These are phyloP conservation scores for Agroathelia rolfsii DNA, from an alignment of 1,284 basidiomycete species.

Conservation along the genomic window DNA sequence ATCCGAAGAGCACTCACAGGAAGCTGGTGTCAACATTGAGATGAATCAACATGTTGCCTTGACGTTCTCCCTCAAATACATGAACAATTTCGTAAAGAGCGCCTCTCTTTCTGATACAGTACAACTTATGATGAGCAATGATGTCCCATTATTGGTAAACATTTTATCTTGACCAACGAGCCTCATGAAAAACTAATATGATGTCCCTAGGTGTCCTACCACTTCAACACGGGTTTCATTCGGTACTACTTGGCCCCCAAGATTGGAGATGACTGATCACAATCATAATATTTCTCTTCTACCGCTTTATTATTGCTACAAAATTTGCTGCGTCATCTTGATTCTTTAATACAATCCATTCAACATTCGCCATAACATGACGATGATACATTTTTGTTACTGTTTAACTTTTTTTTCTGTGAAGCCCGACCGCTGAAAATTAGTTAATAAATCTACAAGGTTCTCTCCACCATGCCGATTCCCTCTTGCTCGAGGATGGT, in stretches of 20 bases:
- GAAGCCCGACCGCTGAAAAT: too few species aligned
- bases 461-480: constrained; percentile 69
- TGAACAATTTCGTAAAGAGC: constrained; percentile 95
- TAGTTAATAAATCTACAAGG: constrained; percentile 46
- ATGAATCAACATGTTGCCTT: constrained; percentile 88
- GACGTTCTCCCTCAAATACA: constrained; percentile 96
- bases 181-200: constrained; percentile 1
- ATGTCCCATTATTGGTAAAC: constrained; percentile 82
- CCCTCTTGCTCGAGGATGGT: constrained; percentile 76
- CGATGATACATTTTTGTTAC: too few species aligned
- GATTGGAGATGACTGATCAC: constrained; percentile 66
- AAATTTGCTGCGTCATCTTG: not conserved
- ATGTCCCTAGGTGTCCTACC: constrained; percentile 63
- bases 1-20: constrained; percentile 34
- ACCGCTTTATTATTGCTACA: not conserved
- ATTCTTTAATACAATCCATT: too few species aligned
- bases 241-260: constrained; percentile 86
- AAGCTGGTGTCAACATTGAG: constrained; percentile 66
- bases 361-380: too few species aligned
- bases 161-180: constrained; percentile 16
- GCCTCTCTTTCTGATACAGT: constrained; percentile 68
- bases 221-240: constrained; percentile 76
- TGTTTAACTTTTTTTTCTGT: too few species aligned
- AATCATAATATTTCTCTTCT: not conserved
- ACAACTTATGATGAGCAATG: constrained; percentile 81